phyloP scores from a whole-genome alignment of 2,329 filamentous ascomycete species.

The Colletotrichum eremochloae region DNA sequence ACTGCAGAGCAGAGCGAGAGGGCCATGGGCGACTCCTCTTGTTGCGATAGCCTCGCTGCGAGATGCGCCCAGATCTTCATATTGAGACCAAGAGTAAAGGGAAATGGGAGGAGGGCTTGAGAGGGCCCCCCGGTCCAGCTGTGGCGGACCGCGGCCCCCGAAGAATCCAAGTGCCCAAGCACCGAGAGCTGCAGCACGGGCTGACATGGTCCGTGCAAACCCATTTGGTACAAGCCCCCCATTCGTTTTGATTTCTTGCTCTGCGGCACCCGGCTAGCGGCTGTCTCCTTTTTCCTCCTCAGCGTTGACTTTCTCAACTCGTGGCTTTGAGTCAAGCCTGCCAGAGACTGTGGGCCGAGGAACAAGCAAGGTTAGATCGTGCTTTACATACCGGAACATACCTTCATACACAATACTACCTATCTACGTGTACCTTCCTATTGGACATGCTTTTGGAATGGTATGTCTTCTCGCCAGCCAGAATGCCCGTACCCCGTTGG shows the following conservation, averaged over 20 bases:
- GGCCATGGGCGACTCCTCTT: neutral
- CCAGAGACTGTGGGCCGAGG: too few relatives aligned
- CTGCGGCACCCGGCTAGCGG: conserved; percentile 6
- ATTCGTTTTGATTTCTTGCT: neutral
- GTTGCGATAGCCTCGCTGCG: conserved; percentile 1
- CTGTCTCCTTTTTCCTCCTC: conserved; percentile 14
- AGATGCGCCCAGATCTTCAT: conserved; percentile 1
- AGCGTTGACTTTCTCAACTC: conserved; percentile 14
- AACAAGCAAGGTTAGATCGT: neutral
- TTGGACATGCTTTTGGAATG: too few relatives aligned
- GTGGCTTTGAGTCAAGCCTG: neutral
- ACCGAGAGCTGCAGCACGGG: conserved; percentile 33
- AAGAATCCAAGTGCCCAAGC: neutral
- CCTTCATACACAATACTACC: too few relatives aligned
- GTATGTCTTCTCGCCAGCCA: too few relatives aligned
- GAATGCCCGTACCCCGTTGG: neutral
- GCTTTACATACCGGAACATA: too few relatives aligned
- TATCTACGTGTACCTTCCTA: too few relatives aligned
- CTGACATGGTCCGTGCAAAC: conserved; percentile 28
- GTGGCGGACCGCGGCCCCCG: conserved; percentile 13
- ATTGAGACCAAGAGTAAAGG: conserved; percentile 12
- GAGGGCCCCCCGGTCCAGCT: conserved; percentile 22
- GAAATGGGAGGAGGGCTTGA: conserved; percentile 33
- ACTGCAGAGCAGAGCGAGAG: neutral
- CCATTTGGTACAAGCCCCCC: conserved; percentile 22